These are phyloP conservation scores for Thermochaetoides thermophila DNA, from an alignment of 495 filamentous ascomycete genomes.

Conservation along the genomic window DNA sequence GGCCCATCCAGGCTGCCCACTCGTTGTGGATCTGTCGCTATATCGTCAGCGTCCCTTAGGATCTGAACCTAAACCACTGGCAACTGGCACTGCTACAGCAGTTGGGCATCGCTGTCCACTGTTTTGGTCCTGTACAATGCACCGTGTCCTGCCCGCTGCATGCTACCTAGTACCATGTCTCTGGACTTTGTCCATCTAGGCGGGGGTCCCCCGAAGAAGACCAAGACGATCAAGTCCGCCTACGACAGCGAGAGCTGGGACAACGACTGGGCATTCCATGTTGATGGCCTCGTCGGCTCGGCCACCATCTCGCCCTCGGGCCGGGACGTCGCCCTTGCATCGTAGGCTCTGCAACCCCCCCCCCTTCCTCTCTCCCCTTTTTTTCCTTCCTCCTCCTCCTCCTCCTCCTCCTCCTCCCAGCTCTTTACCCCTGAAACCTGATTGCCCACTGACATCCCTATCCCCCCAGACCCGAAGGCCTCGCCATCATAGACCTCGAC, in stretches of 20 bases:
- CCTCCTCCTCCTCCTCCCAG: too few species aligned
- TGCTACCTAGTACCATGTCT: slow-evolving; percentile 21
- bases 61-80: too few species aligned
- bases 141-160: slow-evolving; percentile 1
- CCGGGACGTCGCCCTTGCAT: slow-evolving; percentile 82
- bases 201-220: slow-evolving; percentile 30
- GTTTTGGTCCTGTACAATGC: too few species aligned
- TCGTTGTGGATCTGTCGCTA: too few species aligned
- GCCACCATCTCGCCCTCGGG: slow-evolving; percentile 82
- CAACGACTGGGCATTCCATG: slow-evolving; percentile 66
- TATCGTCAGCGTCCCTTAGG: too few species aligned
- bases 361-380: not conserved
- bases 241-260: slow-evolving; percentile 81
- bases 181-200: slow-evolving; percentile 24
- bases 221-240: slow-evolving; percentile 44
- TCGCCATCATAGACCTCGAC: slow-evolving; percentile 89
- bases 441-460: slow-evolving; percentile 24
- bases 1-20: too few species aligned
- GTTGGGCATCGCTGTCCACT: too few species aligned
- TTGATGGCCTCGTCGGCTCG: slow-evolving; percentile 49
- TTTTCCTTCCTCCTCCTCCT: too few species aligned
- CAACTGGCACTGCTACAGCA: too few species aligned
- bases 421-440: too few species aligned
- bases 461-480: slow-evolving; percentile 47
- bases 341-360: slow-evolving; percentile 33